Evolutionary conservation across 176 grass and related monocot species (phyloP).

Genomic region (Aegilops umbellulata): DNA sequence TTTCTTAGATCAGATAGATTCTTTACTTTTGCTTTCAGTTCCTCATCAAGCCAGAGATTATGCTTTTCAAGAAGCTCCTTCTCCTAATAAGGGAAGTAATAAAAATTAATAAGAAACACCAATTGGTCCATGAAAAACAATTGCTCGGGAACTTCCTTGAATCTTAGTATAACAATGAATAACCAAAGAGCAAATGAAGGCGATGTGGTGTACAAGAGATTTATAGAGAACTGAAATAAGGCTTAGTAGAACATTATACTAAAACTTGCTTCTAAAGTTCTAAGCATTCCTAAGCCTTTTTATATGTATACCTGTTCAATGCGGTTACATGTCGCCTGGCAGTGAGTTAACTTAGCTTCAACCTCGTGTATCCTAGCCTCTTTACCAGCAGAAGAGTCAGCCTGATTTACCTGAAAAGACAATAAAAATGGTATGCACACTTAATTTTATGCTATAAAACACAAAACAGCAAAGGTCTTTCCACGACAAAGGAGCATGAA

Average conservation of each 20-base stretch:
- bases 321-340: conserved; percentile 70
- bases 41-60: conserved; percentile 81
- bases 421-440: background rate
- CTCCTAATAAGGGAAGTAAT: conserved; percentile 54
- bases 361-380: conserved; percentile 69
- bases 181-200: background rate
- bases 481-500: background rate
- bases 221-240: background rate
- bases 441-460: background rate
- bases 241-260: conserved; percentile 10
- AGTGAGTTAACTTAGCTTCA: conserved; percentile 70
- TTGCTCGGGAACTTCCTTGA: background rate
- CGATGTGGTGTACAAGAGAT: background rate
- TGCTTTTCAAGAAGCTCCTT: conserved; percentile 85
- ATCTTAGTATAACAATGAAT: conserved; percentile 18
- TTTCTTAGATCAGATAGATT: conserved; percentile 60
- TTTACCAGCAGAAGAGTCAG: conserved; percentile 60
- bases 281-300: background rate
- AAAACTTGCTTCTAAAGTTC: conserved; percentile 8
- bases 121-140: background rate
- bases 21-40: conserved; percentile 71
- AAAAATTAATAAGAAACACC: conserved; percentile 22
- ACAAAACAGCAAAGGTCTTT: background rate
- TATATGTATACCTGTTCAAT: conserved; percentile 61
- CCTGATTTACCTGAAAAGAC: conserved; percentile 62